Evolutionary conservation across 1,139 yeast species (phyloP), one percentile per base, ranked within the genome.

Genomic region (Blastobotrys apis): DNA sequence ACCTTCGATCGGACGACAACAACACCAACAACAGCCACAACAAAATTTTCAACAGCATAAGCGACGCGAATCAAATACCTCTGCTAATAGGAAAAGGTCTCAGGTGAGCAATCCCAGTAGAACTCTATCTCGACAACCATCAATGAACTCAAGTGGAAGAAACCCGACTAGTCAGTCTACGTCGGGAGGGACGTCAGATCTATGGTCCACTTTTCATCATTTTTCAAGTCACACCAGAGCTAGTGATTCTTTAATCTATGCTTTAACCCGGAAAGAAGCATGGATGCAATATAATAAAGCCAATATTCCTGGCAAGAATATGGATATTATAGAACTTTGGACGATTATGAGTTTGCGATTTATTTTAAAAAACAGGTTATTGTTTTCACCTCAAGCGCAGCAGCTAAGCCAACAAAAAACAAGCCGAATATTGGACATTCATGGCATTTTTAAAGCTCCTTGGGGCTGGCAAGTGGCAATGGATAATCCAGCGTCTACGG

Each of bases 401-500:
- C 41, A 42, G 9, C 34, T 33, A 37, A 6, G 19, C 33, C 25
- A 41, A 22, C 19, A 30, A 5, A 20, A 21, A 13, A 37, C 27
- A 20, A n/a, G n/a, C n/a, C 33, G 47, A 22, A 43, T 63, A 3
- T 51, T 63, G n/a, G 67, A 63, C 45, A 47, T 63, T 33, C 67
- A 63, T 41, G 64, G 66, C 5, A 52, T 60, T 8, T 51, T 60
- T 37, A 52, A 59, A 37, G 64, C 62, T 20, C 65, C 63, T 34
- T 68, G 71, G 71, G 59, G 66, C 1, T 68, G 72, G 72, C 68
- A 63, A 45, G 47, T 67, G 33, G 71, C 72, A 1, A 47, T 65
- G 15, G 72, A 68, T 48, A 58, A 58, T 43, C 70, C 69, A 2
- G 51, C 46, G 3, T 53, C 65, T 5, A 60, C 61, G 40, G 52